Percentiles rank a stretch among this genome's conserved stretches.
Evolutionary conservation across 139 green algal genomes (phyloP).

Genomic region (Chlamydomonas applanata): DNA sequence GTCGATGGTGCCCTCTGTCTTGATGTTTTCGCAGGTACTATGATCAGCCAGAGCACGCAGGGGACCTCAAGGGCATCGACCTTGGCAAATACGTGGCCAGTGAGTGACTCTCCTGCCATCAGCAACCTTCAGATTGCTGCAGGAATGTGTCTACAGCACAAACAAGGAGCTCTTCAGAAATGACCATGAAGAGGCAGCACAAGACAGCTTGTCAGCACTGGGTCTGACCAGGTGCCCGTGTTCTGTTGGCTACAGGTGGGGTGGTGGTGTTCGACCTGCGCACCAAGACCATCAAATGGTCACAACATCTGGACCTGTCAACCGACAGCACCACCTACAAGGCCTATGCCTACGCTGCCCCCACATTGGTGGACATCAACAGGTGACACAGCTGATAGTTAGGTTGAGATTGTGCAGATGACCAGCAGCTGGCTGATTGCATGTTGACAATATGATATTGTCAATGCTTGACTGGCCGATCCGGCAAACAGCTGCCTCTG

Average conservation of each 20-base stretch:
- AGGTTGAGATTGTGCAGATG: no score
- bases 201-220: no score
- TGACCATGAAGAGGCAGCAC: no score
- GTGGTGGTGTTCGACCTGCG: conserved; percentile 87
- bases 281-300: conserved; percentile 74
- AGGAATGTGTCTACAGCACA: no score
- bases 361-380: conserved; percentile 88
- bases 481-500: no score
- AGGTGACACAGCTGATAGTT: no score
- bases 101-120: no score
- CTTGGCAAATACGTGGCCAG: conserved; percentile 44
- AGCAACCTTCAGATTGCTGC: no score
- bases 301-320: conserved; percentile 91
- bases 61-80: conserved; percentile 49
- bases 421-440: no score
- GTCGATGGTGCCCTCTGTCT: background rate
- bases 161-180: no score
- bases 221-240: background rate
- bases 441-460: no score
- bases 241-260: conserved; percentile 44
- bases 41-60: conserved; percentile 55
- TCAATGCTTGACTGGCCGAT: no score
- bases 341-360: conserved; percentile 79
- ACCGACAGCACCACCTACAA: conserved; percentile 78
- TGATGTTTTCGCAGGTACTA: conserved; percentile 69